These are phyloP conservation scores for Peronospora farinosa DNA, from an alignment of 352 stramenopile species.

Conservation along the genomic window DNA sequence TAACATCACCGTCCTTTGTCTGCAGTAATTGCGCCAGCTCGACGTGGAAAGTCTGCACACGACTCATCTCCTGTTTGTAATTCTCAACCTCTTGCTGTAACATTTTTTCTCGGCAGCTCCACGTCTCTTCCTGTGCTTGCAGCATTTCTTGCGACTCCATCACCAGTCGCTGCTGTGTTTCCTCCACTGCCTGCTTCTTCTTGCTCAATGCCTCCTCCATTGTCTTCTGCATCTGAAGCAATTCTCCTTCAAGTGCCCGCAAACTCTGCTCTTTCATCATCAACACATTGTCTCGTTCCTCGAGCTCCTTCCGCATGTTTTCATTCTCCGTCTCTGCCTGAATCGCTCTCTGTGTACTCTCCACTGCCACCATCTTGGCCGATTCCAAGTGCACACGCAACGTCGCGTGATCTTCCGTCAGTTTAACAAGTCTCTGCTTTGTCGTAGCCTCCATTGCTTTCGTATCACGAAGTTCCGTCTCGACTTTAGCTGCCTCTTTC, in stretches of 20 bases:
- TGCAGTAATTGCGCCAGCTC: constrained; percentile 37
- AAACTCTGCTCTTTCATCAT: constrained; percentile 14
- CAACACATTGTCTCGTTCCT: constrained; percentile 18
- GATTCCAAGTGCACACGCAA: constrained; percentile 40
- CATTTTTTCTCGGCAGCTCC: constrained; percentile 20
- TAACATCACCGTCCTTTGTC: constrained; percentile 1
- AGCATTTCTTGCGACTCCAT: constrained; percentile 27
- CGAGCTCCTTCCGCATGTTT: constrained; percentile 21
- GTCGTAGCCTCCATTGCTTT: constrained; percentile 27
- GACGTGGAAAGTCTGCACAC: constrained; percentile 29
- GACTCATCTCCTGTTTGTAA: constrained; percentile 17
- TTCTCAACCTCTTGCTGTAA: constrained; percentile 14
- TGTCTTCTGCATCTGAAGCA: constrained; percentile 23
- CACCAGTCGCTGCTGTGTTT: constrained; percentile 19
- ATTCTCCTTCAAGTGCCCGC: constrained; percentile 23
- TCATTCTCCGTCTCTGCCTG: constrained; percentile 42
- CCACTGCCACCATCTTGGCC: constrained; percentile 26
- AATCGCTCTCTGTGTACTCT: constrained; percentile 31
- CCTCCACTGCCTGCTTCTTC: constrained; percentile 20
- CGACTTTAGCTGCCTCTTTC: constrained; percentile 35
- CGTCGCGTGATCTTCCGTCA: constrained; percentile 54
- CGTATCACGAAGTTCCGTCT: constrained; percentile 35
- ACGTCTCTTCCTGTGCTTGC: constrained; percentile 30
- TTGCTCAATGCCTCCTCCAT: constrained; percentile 27
- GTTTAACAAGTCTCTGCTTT: constrained; percentile 53